Conservation (phyloP, 352 stramenopile species). For the Phytophthora gonapodyides region DNA sequence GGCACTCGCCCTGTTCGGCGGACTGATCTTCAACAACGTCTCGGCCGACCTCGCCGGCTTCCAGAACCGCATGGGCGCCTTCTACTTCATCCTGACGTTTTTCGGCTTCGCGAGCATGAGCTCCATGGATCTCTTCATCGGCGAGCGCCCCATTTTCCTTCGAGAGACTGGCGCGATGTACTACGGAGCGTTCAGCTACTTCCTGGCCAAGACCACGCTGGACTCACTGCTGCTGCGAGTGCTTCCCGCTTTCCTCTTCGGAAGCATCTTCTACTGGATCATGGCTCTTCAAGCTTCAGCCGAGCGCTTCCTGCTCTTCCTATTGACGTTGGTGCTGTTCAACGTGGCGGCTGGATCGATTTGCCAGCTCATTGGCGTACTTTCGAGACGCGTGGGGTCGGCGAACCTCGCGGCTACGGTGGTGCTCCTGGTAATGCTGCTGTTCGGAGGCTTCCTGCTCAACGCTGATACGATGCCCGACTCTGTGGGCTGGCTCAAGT, state of each 20-base stretch:
- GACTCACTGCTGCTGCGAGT: slow-evolving; percentile 73
- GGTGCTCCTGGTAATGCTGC: slow-evolving; percentile 71
- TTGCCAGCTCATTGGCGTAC: slow-evolving; percentile 68
- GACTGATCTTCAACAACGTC: slow-evolving; percentile 74
- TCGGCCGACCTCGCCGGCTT: slow-evolving; percentile 77
- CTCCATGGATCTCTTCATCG: slow-evolving; percentile 79
- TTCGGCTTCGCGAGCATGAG: slow-evolving; percentile 80
- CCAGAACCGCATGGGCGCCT: slow-evolving; percentile 76
- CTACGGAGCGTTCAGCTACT: slow-evolving; percentile 77
- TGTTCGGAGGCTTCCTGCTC: slow-evolving; percentile 80
- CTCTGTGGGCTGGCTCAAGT: slow-evolving; percentile 62
- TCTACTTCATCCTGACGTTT: slow-evolving; percentile 82
- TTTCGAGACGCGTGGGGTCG: slow-evolving; percentile 56
- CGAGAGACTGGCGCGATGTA: slow-evolving; percentile 74
- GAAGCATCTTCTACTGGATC: slow-evolving; percentile 83
- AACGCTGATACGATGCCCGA: slow-evolving; percentile 72
- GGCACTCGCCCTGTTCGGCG: slow-evolving; percentile 55
- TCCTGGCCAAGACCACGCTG: slow-evolving; percentile 64
- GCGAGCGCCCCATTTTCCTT: slow-evolving; percentile 68
- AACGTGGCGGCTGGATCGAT: slow-evolving; percentile 72
- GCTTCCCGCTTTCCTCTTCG: slow-evolving; percentile 68
- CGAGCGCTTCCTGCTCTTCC: slow-evolving; percentile 62
- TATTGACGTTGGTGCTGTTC: slow-evolving; percentile 66
- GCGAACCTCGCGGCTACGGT: slow-evolving; percentile 71
- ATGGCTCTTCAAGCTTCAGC: slow-evolving; percentile 68